A percentile compares a stretch with the other conserved stretches of the same genome.
Evolutionary conservation across 1,284 basidiomycete species (phyloP).

Genomic region (Heterobasidion occidentale): DNA sequence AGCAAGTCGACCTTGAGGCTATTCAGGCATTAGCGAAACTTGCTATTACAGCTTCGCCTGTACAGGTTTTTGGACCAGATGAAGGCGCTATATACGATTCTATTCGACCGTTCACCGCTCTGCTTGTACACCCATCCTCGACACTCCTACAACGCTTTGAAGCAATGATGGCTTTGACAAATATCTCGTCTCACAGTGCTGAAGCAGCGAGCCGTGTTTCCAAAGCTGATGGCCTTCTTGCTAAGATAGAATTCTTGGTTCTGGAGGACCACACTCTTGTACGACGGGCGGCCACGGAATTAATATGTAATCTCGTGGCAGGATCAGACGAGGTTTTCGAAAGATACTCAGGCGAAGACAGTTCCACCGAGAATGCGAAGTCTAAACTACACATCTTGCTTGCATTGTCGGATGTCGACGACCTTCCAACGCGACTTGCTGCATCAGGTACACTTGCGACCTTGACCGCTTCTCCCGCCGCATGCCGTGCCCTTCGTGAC

Average conservation of each 20-base stretch:
- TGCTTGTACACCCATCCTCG: conserved; percentile 64
- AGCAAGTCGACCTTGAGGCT: conserved; percentile 50
- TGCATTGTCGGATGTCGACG: conserved; percentile 79
- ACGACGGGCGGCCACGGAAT: conserved; percentile 82
- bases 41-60: conserved; percentile 83
- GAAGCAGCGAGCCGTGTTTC: conserved; percentile 62
- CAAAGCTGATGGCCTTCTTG: conserved; percentile 50
- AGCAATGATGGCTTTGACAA: conserved; percentile 91
- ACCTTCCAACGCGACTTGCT: conserved; percentile 74
- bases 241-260: conserved; percentile 73
- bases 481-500: conserved; percentile 52
- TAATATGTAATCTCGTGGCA: conserved; percentile 88
- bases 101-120: conserved; percentile 66
- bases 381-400: conserved; percentile 78
- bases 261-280: conserved; percentile 80
- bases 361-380: conserved; percentile 28
- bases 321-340: conserved; percentile 72
- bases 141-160: conserved; percentile 85
- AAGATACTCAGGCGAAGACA: conserved; percentile 45
- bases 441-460: conserved; percentile 83
- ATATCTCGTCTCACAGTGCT: conserved; percentile 76
- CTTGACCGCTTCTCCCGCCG: conserved; percentile 55
- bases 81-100: conserved; percentile 72
- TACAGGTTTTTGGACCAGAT: conserved; percentile 84
- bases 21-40: conserved; percentile 92